Evolutionary conservation across 495 filamentous ascomycete species (phyloP), one percentile per base, ranked within the genome.

Genomic region (Articulospora tetracladia): DNA sequence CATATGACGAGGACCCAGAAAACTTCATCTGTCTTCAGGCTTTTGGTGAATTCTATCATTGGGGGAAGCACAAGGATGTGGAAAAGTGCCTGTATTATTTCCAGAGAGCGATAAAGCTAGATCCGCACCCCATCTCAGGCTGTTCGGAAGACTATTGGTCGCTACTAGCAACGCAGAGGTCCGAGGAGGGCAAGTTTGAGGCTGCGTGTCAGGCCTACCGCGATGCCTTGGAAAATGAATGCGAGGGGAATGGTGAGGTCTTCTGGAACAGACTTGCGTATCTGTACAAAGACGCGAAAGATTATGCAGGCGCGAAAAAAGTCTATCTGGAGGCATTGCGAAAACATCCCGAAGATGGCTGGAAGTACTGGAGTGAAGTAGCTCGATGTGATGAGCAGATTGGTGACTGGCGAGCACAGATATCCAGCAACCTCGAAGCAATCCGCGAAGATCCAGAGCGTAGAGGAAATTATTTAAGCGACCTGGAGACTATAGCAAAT

Each of bases 331-430:
- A 50, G 47, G 47, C 47, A 50, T 50, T 50, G 20, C 47, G 47
- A 50, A 50, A 50, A 22, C 47, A 50, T 50, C 47, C 47, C 8
- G 47, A 50, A 50, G 47, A 50, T 50, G 47, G 47, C 47, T 50
- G 47, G 47, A 50, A 50, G 22, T 50, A 50, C 20, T 50, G 47
- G 47, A 50, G 47, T 22, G 15, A 50, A 8, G 47, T 50, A 24
- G 47, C 47, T 50, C 47, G 22, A 50, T 50, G 47, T 20, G 47
- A 50, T 50, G 47, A 50, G 47, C 10, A 50, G 22, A 50, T 50
- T 50, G 47, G 47, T 24, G 22, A 50, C 47, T 50, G 47, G 47
- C 10, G 20, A 22, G 47, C 47, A 22, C 47, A 50, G 20, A 50
- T 50, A 10, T 50, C 47, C 20, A 50, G 10, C 10, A 50, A 50